Evolutionary conservation across 768 basidiomycete species (phyloP).

Genomic region (Clitopilus hobsonii): DNA sequence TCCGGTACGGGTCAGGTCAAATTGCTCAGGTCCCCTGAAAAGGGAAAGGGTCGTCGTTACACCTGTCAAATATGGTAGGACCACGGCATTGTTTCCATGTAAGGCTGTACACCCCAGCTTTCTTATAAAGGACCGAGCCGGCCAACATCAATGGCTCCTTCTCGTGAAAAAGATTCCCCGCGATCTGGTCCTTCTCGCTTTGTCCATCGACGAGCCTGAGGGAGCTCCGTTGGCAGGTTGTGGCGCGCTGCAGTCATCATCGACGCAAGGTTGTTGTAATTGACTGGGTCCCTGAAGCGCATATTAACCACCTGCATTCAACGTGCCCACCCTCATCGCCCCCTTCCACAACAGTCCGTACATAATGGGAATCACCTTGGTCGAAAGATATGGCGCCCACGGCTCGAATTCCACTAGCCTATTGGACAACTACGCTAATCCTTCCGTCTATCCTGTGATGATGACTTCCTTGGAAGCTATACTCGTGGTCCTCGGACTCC

Average conservation of each 20-base stretch:
- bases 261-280: not conserved
- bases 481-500: not conserved
- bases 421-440: not conserved
- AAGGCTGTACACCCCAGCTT: not conserved
- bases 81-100: slow-evolving; percentile 1
- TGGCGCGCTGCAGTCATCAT: not conserved
- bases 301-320: slow-evolving; percentile 1
- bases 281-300: not conserved
- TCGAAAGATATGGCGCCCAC: not conserved
- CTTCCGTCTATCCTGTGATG: not conserved
- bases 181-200: not conserved
- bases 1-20: not conserved
- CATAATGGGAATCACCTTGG: not conserved
- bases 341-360: not conserved
- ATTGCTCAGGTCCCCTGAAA: not conserved
- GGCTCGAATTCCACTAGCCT: not conserved
- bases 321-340: not conserved
- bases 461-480: not conserved
- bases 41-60: not conserved
- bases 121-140: not conserved
- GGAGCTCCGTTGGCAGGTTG: not conserved
- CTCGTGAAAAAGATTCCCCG: not conserved
- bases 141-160: not conserved
- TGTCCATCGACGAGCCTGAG: not conserved
- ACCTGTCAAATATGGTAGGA: not conserved